Conservation (phyloP, 495 filamentous ascomycete species). For the Clohesyomyces aquaticus region DNA sequence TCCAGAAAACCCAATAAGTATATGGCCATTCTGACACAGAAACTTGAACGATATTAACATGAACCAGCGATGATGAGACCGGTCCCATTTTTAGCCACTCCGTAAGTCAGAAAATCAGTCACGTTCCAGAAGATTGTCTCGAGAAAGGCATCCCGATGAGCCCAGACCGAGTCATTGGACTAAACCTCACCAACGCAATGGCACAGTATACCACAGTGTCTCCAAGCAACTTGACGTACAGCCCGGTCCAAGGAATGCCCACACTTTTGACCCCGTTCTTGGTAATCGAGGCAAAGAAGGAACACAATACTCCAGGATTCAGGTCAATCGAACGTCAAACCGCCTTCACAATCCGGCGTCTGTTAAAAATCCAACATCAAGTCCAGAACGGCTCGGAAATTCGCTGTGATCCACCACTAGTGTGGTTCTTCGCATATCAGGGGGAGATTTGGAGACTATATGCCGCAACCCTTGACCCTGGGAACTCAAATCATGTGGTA, state of each 20-base stretch:
- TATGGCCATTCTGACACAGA: background rate
- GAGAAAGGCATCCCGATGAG: background rate
- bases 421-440: slow-evolving; percentile 22
- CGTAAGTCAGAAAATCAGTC: background rate
- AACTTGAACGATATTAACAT: background rate
- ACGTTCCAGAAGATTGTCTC: background rate
- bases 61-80: slow-evolving; percentile 1
- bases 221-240: background rate
- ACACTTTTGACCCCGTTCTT: slow-evolving; percentile 14
- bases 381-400: background rate
- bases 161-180: background rate
- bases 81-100: background rate
- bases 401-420: slow-evolving; percentile 2
- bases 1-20: background rate
- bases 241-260: background rate
- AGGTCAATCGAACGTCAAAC: slow-evolving; percentile 12
- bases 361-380: slow-evolving; percentile 1
- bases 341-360: slow-evolving; percentile 11
- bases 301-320: slow-evolving; percentile 3
- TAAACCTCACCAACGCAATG: background rate
- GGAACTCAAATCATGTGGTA: no score
- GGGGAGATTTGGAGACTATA: slow-evolving; percentile 20
- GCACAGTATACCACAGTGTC: background rate
- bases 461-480: slow-evolving; percentile 5
- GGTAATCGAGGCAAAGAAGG: slow-evolving; percentile 17